Conservation (phyloP, 495 filamentous ascomycete genomes). For the Xanthoparmelia taractica region DNA sequence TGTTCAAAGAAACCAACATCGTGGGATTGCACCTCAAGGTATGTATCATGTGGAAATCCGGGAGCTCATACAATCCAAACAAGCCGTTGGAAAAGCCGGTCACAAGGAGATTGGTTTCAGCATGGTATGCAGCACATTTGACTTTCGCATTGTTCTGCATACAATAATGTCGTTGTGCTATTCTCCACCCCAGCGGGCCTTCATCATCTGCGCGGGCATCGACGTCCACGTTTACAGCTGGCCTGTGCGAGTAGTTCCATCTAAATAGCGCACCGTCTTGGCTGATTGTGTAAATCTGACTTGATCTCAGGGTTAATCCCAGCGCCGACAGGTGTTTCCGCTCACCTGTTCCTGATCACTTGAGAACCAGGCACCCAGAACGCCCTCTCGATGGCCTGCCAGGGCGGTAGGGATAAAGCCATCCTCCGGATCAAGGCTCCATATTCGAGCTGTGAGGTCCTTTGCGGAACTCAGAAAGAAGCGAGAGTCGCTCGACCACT, state of each 20-base stretch:
- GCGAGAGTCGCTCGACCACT: slow-evolving; percentile 91
- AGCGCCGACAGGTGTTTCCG: slow-evolving; percentile 37
- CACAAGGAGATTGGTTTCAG: slow-evolving; percentile 77
- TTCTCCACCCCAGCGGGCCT: slow-evolving; percentile 67
- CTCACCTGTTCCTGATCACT: slow-evolving; percentile 72
- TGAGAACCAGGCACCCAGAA: slow-evolving; percentile 86
- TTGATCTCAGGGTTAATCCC: slow-evolving; percentile 46
- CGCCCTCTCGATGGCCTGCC: slow-evolving; percentile 79
- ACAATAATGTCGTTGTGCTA: slow-evolving; percentile 81
- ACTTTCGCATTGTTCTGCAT: slow-evolving; percentile 82
- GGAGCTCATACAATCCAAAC: slow-evolving; percentile 89
- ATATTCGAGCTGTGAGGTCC: slow-evolving; percentile 88
- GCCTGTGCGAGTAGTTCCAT: slow-evolving; percentile 52
- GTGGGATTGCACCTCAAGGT: slow-evolving; percentile 49
- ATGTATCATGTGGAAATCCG: slow-evolving; percentile 94
- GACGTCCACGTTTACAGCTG: slow-evolving; percentile 41
- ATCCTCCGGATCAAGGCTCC: slow-evolving; percentile 81
- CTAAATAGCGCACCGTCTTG: slow-evolving; percentile 60
- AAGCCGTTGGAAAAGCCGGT: slow-evolving; percentile 91
- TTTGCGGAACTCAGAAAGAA: slow-evolving; percentile 89
- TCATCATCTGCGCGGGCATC: slow-evolving; percentile 54
- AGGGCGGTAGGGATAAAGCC: slow-evolving; percentile 83
- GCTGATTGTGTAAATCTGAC: slow-evolving; percentile 65
- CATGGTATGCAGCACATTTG: slow-evolving; percentile 79
- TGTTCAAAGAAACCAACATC: background rate